Base-by-base conservation (phyloP, 768 basidiomycete genomes). In the Hemileccinum rubropunctum region DNA sequence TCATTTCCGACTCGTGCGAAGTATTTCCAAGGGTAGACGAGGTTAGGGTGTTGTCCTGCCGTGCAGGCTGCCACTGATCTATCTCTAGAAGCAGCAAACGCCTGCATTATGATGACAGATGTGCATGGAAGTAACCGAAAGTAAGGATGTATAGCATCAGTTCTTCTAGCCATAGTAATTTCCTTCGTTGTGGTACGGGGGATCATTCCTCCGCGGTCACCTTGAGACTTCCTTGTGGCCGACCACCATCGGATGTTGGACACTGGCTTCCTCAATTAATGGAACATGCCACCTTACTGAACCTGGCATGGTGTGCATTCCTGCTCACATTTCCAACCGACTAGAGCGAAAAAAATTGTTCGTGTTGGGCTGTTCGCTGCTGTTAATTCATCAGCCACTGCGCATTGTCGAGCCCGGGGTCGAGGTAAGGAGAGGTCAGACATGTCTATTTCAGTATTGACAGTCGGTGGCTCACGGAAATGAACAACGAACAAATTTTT, bases 401-500 rank as follows among this genome's bases (percentile, higher is more conserved):
- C 30, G 42, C 43, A 32, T 37, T 47, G 33, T 38, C 42, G 42
- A 28, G 45, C 39, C 38, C 18, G 41, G 37, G 23, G 42, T 45
- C 3, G 42, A 55, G 40, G 52, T 42, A 42, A 53, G 20, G 43
- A 52, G 40, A 51, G 61, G 47, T 53, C 51, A 47, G 63, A 47
- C 43, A 15, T 51, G 36, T 43, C 57, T 63, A 55, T 63, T 65
- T 63, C 58, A 53, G 45, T 40, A 35, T 37, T 26, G 52, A 63
- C 45, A 9, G 33, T 44, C 54, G 53, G 59, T 59, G 53, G 48
- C 44, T 43, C 47, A 40, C 62, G 62, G 62, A 64, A 66, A 64
- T 64, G 64, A 64, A 48, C 13, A 33, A 66, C 14, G 46, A 60
- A 60, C 50, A 55, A 65, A 32, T 58, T 63, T 64, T 64, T 64